Percentiles rank a stretch among this genome's conserved stretches.
These are phyloP conservation scores for Metschnikowia arizonensis DNA, from an alignment of 805 yeast genomes.

Conservation along the genomic window DNA sequence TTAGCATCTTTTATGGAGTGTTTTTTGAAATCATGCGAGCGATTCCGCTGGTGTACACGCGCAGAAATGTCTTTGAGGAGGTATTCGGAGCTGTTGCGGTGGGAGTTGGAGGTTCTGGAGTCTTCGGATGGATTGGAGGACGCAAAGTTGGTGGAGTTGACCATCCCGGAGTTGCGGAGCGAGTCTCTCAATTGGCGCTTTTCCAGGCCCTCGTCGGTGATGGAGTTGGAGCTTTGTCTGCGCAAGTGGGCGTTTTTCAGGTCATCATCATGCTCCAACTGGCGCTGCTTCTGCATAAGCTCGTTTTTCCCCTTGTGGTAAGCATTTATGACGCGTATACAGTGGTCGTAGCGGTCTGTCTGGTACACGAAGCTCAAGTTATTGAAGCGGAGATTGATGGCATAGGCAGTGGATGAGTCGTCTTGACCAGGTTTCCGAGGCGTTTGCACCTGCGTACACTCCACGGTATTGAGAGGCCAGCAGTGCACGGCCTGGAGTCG, in stretches of 20 bases:
- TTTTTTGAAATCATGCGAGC: constrained; percentile 44
- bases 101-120: constrained; percentile 14
- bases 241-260: constrained; percentile 12
- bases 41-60: constrained; percentile 56
- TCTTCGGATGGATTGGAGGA: constrained; percentile 19
- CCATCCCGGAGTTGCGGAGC: constrained; percentile 46
- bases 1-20: constrained; percentile 9
- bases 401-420: constrained; percentile 30
- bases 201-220: constrained; percentile 29
- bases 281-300: constrained; percentile 28
- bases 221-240: constrained; percentile 9
- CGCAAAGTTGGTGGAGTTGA: background rate
- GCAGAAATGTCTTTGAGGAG: constrained; percentile 56
- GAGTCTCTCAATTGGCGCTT: constrained; percentile 38
- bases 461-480: constrained; percentile 67
- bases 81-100: constrained; percentile 36
- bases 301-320: constrained; percentile 62
- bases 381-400: constrained; percentile 46
- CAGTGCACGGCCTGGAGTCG: constrained; percentile 68
- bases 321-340: constrained; percentile 48
- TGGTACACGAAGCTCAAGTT: constrained; percentile 53
- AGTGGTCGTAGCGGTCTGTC: constrained; percentile 58
- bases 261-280: constrained; percentile 18
- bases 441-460: constrained; percentile 37
- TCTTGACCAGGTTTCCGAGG: constrained; percentile 21